phyloP scores from a whole-genome alignment of 1,284 basidiomycete species.

The Trametes hirsuta region DNA sequence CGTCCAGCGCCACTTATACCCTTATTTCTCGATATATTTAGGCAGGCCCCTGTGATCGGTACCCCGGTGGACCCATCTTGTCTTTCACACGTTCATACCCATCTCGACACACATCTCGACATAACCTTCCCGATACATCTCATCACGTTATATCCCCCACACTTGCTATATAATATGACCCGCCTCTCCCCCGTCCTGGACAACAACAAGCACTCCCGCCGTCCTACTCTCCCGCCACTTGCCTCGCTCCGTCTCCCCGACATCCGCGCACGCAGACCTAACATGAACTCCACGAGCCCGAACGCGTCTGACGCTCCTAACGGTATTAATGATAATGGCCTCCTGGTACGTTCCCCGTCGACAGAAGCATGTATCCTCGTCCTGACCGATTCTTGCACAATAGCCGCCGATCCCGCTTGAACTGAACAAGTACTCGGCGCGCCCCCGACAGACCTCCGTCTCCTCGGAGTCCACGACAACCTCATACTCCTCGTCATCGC shows the following conservation, averaged over 20 bases:
- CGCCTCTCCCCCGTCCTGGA: slow-evolving; percentile 24
- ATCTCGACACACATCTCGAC: slow-evolving; percentile 16
- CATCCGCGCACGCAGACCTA: slow-evolving; percentile 31
- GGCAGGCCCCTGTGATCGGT: slow-evolving; percentile 39
- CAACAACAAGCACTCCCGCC: slow-evolving; percentile 27
- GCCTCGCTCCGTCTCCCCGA: slow-evolving; percentile 52
- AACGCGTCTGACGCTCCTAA: slow-evolving; percentile 10
- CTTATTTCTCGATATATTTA: slow-evolving; percentile 31
- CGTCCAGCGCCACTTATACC: slow-evolving; percentile 32
- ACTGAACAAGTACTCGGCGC: slow-evolving; percentile 20
- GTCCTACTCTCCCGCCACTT: slow-evolving; percentile 62
- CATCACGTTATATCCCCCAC: slow-evolving; percentile 32
- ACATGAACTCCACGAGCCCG: slow-evolving; percentile 9
- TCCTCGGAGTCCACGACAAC: slow-evolving; percentile 25
- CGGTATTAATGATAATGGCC: slow-evolving; percentile 23
- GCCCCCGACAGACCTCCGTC: slow-evolving; percentile 38
- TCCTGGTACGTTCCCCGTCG: slow-evolving; percentile 13
- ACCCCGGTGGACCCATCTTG: slow-evolving; percentile 37
- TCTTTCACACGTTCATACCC: slow-evolving; percentile 23
- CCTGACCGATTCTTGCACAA: background rate
- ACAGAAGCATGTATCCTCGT: background rate
- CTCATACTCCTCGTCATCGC: slow-evolving; percentile 19
- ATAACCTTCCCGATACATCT: background rate
- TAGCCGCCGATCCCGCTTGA: slow-evolving; percentile 21
- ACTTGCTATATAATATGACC: slow-evolving; percentile 31